Conservation (phyloP, 345 rosid species). For the Erodium maritimum region DNA sequence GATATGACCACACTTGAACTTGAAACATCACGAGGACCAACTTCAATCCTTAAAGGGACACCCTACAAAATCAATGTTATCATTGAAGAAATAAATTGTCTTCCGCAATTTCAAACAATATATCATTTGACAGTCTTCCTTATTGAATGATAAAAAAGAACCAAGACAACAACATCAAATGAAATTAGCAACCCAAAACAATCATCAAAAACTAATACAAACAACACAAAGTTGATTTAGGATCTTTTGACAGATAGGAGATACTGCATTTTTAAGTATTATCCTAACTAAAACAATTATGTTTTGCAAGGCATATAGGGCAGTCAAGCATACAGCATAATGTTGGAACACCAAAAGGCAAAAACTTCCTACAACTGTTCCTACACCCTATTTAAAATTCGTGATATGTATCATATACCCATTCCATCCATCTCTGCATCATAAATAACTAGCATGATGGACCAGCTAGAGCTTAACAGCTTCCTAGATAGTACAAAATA, state of each 20-base stretch:
- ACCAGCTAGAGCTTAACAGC: neutral
- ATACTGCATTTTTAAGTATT: too few species aligned
- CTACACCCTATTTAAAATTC: too few species aligned
- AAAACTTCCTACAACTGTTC: too few species aligned
- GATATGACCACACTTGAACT: slow-evolving; percentile 72
- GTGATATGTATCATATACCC: too few species aligned
- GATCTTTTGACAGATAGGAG: too few species aligned
- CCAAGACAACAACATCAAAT: neutral
- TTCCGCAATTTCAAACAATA: neutral
- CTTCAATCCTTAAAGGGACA: slow-evolving; percentile 77
- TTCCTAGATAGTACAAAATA: neutral
- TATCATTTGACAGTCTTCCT: neutral
- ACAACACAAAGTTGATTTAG: neutral
- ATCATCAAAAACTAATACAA: neutral
- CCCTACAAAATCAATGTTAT: slow-evolving; percentile 31
- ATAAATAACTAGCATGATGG: too few species aligned
- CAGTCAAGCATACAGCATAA: too few species aligned
- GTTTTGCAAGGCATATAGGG: too few species aligned
- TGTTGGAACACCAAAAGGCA: too few species aligned
- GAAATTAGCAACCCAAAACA: slow-evolving; percentile 3
- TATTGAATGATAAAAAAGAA: too few species aligned
- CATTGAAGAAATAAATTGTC: neutral
- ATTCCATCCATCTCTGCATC: too few species aligned
- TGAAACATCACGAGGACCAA: slow-evolving; percentile 89
- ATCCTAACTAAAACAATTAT: too few species aligned